Percentiles rank a stretch among this genome's conserved stretches.
These are phyloP conservation scores for Bruguiera sexangula DNA, from an alignment of 345 rosid species.

Conservation along the genomic window DNA sequence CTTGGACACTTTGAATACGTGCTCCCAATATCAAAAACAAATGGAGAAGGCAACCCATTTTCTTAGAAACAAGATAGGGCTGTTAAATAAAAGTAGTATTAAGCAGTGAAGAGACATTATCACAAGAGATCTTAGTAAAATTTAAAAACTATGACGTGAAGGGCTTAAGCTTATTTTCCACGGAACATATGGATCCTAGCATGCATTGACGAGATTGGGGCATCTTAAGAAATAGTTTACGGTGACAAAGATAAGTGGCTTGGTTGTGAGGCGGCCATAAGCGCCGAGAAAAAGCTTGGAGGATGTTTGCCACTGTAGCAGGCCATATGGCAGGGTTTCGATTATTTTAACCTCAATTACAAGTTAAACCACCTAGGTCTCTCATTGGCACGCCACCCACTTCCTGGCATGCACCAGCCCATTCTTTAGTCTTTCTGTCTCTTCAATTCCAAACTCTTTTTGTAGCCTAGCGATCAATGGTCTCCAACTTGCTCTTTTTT, in stretches of 20 bases:
- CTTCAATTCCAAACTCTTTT: too few relatives aligned
- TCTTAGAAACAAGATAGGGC: background rate
- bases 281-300: background rate
- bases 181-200: background rate
- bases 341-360: background rate
- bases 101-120: slow-evolving; percentile 7
- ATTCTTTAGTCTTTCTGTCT: too few relatives aligned
- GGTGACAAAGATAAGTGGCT: slow-evolving; percentile 13
- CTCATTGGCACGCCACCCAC: too few relatives aligned
- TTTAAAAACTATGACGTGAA: too few relatives aligned
- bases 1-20: background rate
- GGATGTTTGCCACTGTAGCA: background rate
- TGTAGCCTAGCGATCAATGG: too few relatives aligned
- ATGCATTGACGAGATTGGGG: slow-evolving; percentile 1
- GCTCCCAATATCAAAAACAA: slow-evolving; percentile 12
- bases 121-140: slow-evolving; percentile 9
- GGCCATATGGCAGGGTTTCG: background rate
- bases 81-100: background rate
- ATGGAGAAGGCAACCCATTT: slow-evolving; percentile 6
- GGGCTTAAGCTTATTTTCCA: background rate
- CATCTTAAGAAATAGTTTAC: slow-evolving; percentile 16
- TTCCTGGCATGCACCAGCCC: too few relatives aligned
- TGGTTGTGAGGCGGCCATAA: slow-evolving; percentile 16
- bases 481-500: too few relatives aligned
- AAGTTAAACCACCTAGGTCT: too few relatives aligned